A percentile compares a stretch with the other conserved stretches of the same genome.
phyloP scores from a whole-genome alignment of 257 asterid species.

The Euphrasia confusa region DNA sequence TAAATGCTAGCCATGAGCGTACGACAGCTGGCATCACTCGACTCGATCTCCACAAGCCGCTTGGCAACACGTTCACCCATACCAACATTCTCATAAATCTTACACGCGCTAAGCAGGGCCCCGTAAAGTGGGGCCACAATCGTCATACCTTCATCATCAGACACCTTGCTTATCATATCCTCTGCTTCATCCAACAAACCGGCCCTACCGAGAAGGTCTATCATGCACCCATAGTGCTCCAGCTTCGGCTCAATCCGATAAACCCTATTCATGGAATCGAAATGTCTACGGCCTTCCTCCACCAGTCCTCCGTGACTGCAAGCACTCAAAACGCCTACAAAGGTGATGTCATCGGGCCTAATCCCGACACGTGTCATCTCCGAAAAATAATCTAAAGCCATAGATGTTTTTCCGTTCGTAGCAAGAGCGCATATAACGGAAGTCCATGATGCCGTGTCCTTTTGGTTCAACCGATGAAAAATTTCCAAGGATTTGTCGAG shows the following conservation, averaged over 20 bases:
- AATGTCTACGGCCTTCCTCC: slow-evolving; percentile 69
- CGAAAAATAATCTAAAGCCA: slow-evolving; percentile 56
- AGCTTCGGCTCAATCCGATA: slow-evolving; percentile 60
- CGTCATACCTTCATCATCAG: slow-evolving; percentile 32
- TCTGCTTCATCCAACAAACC: slow-evolving; percentile 78
- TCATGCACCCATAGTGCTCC: slow-evolving; percentile 77
- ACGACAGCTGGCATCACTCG: slow-evolving; percentile 52
- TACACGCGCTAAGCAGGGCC: slow-evolving; percentile 80
- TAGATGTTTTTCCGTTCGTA: slow-evolving; percentile 51
- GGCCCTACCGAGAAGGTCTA: slow-evolving; percentile 81
- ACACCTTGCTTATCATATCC: slow-evolving; percentile 38
- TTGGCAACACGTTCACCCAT: slow-evolving; percentile 71
- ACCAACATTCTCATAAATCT: slow-evolving; percentile 55
- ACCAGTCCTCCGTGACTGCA: slow-evolving; percentile 87
- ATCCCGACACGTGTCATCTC: slow-evolving; percentile 59
- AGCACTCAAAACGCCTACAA: slow-evolving; percentile 73
- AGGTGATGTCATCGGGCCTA: slow-evolving; percentile 71
- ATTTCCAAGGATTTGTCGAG: slow-evolving; percentile 54
- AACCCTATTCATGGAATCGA: slow-evolving; percentile 48
- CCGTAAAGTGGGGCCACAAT: slow-evolving; percentile 58
- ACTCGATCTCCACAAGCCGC: slow-evolving; percentile 43
- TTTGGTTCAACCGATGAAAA: slow-evolving; percentile 49
- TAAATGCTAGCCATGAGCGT: slow-evolving; percentile 63
- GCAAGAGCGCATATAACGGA: slow-evolving; percentile 65
- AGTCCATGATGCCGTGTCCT: slow-evolving; percentile 74